Conservation (phyloP, 495 filamentous ascomycete species). For the Bathelium albidoporum region DNA sequence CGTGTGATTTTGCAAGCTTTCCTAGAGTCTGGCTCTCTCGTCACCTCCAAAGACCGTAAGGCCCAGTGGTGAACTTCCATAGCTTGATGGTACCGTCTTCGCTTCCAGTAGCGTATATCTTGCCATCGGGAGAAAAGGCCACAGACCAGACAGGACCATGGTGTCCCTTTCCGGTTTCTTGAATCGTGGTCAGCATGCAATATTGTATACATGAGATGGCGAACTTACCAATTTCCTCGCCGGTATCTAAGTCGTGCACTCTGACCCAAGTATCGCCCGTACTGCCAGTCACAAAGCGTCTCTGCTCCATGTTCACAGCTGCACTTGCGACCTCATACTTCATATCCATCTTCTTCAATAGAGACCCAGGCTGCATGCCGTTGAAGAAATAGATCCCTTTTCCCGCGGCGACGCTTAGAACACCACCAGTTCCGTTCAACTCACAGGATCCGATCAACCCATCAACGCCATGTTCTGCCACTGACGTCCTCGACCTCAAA, state of each 20-base stretch:
- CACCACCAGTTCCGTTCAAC: constrained; percentile 46
- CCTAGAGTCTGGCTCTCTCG: background rate
- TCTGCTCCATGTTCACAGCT: constrained; percentile 67
- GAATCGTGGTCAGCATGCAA: constrained; percentile 17
- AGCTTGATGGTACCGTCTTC: constrained; percentile 97
- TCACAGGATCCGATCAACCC: constrained; percentile 87
- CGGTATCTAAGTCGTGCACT: constrained; percentile 76
- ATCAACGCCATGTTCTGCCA: constrained; percentile 62
- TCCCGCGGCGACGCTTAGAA: constrained; percentile 63
- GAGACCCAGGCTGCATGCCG: constrained; percentile 52
- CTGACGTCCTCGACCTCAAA: constrained; percentile 57
- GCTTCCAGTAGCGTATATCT: constrained; percentile 88
- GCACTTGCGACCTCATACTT: constrained; percentile 80
- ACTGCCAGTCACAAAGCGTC: constrained; percentile 79
- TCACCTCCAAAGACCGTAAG: constrained; percentile 58
- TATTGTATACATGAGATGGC: constrained; percentile 11
- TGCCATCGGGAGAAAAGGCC: constrained; percentile 87
- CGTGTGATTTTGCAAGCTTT: background rate
- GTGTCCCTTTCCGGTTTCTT: constrained; percentile 90
- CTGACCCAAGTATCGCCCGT: constrained; percentile 87
- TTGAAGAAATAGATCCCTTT: constrained; percentile 91
- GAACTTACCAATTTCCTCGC: constrained; percentile 44
- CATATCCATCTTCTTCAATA: constrained; percentile 68
- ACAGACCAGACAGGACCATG: constrained; percentile 96
- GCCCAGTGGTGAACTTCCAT: constrained; percentile 62